A percentile compares a stretch with the other conserved stretches of the same genome.
phyloP scores from a whole-genome alignment of 805 yeast species.

The Ogataea paradorogensis region DNA sequence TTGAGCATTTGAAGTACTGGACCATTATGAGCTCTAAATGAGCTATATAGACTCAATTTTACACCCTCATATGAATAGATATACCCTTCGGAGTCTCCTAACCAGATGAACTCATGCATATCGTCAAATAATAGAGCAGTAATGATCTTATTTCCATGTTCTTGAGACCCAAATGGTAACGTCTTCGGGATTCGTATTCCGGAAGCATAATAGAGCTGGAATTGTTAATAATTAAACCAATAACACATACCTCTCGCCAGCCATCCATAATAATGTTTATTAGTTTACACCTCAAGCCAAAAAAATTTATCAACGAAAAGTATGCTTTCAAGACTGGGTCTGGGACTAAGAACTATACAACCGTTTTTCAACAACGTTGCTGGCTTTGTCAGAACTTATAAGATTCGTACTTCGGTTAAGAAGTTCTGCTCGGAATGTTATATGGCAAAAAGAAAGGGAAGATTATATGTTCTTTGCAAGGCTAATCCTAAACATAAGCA shows the following conservation, averaged over 20 bases:
- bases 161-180: conserved; percentile 16
- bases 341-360: conserved; percentile 24
- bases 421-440: conserved; percentile 91
- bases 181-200: conserved; percentile 27
- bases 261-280: conserved; percentile 40
- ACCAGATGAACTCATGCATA: conserved; percentile 78
- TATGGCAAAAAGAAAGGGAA: conserved; percentile 91
- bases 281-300: conserved; percentile 10
- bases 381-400: conserved; percentile 62
- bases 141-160: conserved; percentile 21
- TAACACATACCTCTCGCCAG: conserved; percentile 47
- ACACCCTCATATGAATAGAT: conserved; percentile 43
- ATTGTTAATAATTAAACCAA: not conserved
- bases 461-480: conserved; percentile 91
- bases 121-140: conserved; percentile 57
- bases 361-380: conserved; percentile 19
- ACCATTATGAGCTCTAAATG: conserved; percentile 50
- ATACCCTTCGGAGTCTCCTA: conserved; percentile 66
- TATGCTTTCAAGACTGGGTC: conserved; percentile 27
- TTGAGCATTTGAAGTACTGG: conserved; percentile 52
- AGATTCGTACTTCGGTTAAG: conserved; percentile 89
- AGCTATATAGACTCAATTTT: conserved; percentile 52
- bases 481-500: conserved; percentile 92
- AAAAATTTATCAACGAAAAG: conserved; percentile 9
- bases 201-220: conserved; percentile 34